Evolutionary conservation across 805 yeast species (phyloP).

Genomic region (Myxozyma neglecta): DNA sequence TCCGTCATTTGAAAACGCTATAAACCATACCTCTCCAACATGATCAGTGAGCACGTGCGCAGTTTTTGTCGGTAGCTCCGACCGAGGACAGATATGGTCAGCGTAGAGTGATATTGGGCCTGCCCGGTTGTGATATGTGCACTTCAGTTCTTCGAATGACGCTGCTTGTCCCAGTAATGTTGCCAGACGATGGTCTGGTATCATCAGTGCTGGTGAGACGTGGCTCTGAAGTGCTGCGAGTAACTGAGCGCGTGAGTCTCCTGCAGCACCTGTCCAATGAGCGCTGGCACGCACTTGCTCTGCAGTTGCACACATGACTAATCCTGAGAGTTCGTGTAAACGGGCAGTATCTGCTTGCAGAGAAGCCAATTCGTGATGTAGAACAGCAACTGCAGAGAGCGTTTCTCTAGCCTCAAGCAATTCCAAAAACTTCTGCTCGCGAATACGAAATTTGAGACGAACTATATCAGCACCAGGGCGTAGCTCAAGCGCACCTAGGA

Average conservation of each 20-base stretch:
- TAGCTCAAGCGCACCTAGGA: constrained; percentile 37
- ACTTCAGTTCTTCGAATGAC: constrained; percentile 46
- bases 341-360: constrained; percentile 36
- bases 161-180: constrained; percentile 55
- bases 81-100: constrained; percentile 41
- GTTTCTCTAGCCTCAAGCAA: constrained; percentile 41
- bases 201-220: constrained; percentile 54
- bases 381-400: constrained; percentile 42
- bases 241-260: constrained; percentile 46
- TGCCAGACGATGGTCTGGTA: constrained; percentile 54
- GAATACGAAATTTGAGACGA: constrained; percentile 41
- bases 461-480: constrained; percentile 32
- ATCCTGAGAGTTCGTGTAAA: constrained; percentile 36
- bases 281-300: constrained; percentile 38
- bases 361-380: constrained; percentile 44
- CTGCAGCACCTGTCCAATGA: constrained; percentile 39
- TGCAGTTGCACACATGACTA: constrained; percentile 37
- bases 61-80: constrained; percentile 51
- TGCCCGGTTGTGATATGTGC: constrained; percentile 39
- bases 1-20: constrained; percentile 77
- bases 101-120: constrained; percentile 40
- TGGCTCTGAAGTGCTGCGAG: constrained; percentile 47
- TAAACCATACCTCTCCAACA: constrained; percentile 79
- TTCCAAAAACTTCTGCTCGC: constrained; percentile 48
- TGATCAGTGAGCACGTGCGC: constrained; percentile 54